Evolutionary conservation across 257 asterid genomes (phyloP).

Genomic region (Solanum boliviense): DNA sequence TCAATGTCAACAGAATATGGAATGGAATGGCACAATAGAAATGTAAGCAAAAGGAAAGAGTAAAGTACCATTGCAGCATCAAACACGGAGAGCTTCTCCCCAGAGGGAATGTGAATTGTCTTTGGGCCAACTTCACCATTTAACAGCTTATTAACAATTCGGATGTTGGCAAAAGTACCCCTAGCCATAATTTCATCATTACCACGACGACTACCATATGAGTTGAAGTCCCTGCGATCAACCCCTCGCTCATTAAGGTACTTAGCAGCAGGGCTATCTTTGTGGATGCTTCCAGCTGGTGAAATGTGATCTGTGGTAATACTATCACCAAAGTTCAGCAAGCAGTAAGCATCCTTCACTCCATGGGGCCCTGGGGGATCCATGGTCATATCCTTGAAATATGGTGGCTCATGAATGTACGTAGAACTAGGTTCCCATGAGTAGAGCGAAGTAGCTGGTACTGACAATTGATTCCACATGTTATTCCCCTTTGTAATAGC

Average conservation of each 20-base stretch:
- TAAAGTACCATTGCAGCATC: slow-evolving; percentile 10
- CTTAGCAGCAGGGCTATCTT: slow-evolving; percentile 94
- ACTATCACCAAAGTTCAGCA: slow-evolving; percentile 86
- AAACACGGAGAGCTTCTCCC: slow-evolving; percentile 5
- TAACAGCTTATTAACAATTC: slow-evolving; percentile 5
- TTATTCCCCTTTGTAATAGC: slow-evolving; percentile 81
- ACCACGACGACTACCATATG: slow-evolving; percentile 21
- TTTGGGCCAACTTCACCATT: slow-evolving; percentile 10
- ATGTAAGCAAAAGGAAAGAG: not conserved
- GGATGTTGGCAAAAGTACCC: slow-evolving; percentile 15
- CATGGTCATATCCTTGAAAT: slow-evolving; percentile 84
- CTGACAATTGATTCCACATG: slow-evolving; percentile 78
- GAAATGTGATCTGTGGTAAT: slow-evolving; percentile 95
- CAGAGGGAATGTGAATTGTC: slow-evolving; percentile 1
- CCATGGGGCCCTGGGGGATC: slow-evolving; percentile 83
- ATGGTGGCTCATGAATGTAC: slow-evolving; percentile 95
- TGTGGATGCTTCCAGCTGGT: slow-evolving; percentile 93
- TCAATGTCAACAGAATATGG: not conserved
- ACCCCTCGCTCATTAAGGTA: slow-evolving; percentile 68
- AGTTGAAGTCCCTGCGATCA: slow-evolving; percentile 77
- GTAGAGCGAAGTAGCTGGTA: slow-evolving; percentile 51
- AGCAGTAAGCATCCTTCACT: slow-evolving; percentile 85
- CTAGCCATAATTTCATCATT: slow-evolving; percentile 12
- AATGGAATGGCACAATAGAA: not conserved
- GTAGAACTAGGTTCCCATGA: slow-evolving; percentile 84